Evolutionary conservation across 2,329 filamentous ascomycete genomes (phyloP).

Genomic region (Cytospora schulzeri): DNA sequence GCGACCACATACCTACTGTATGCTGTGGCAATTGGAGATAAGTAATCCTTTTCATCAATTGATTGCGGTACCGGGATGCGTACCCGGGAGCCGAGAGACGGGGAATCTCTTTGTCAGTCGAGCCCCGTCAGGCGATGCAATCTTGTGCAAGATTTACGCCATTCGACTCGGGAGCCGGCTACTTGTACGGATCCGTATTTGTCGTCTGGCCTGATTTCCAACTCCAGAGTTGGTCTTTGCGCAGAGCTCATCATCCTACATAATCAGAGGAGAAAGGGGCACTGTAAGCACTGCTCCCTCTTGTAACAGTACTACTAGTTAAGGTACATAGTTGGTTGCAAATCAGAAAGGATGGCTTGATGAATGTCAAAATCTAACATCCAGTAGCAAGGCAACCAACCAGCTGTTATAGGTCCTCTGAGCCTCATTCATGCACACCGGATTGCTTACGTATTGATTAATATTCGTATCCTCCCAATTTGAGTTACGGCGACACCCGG

Average conservation of each 20-base stretch:
- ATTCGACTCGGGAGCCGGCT: neutral
- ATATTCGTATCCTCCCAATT: constrained; percentile 10
- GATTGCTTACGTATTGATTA: constrained; percentile 6
- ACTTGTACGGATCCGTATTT: neutral
- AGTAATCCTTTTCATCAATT: too few species aligned
- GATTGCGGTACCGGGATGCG: too few species aligned
- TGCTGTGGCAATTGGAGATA: too few species aligned
- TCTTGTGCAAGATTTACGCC: neutral
- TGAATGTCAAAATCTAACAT: neutral
- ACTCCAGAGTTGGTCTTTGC: neutral
- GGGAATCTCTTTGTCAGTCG: neutral
- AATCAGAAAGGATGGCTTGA: neutral
- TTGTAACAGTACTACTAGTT: neutral
- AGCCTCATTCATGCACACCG: constrained; percentile 4
- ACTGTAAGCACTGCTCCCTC: neutral
- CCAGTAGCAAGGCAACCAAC: neutral
- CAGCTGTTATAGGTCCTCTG: neutral
- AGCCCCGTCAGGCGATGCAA: neutral
- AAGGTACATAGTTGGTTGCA: neutral
- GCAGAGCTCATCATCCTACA: neutral
- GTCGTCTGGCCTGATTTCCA: too few species aligned
- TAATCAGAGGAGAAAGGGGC: neutral
- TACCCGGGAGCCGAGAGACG: neutral
- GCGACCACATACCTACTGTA: too few species aligned
- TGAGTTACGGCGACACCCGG: constrained; percentile 2